Conservation (phyloP, 495 filamentous ascomycete species). For the Annulohypoxylon maeteangense region DNA sequence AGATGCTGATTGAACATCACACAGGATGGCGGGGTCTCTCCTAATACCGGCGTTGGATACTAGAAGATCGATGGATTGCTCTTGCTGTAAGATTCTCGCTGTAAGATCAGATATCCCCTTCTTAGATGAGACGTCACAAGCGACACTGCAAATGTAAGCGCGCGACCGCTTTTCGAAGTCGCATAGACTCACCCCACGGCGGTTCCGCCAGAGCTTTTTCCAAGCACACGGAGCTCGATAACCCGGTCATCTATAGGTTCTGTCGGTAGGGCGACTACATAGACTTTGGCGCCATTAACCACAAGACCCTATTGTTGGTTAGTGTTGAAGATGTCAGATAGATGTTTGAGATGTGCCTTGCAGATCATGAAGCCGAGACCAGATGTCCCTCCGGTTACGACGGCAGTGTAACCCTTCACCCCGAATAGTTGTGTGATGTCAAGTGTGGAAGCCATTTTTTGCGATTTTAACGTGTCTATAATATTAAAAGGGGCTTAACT, state of each 20-base stretch:
- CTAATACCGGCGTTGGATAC: slow-evolving; percentile 1
- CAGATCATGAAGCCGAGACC: slow-evolving; percentile 59
- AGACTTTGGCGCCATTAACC: slow-evolving; percentile 57
- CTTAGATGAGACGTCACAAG: slow-evolving; percentile 56
- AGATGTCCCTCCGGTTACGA: slow-evolving; percentile 58
- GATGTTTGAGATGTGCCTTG: slow-evolving; percentile 40
- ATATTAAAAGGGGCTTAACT: no score
- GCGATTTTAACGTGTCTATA: no score
- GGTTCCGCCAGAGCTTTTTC: slow-evolving; percentile 45
- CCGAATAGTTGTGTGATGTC: slow-evolving; percentile 40
- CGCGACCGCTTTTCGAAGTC: not conserved
- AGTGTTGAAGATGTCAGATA: not conserved
- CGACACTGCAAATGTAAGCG: slow-evolving; percentile 40
- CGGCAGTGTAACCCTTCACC: slow-evolving; percentile 54
- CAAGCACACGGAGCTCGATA: slow-evolving; percentile 48
- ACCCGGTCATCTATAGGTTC: slow-evolving; percentile 52
- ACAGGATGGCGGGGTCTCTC: slow-evolving; percentile 21
- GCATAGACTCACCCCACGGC: slow-evolving; percentile 48
- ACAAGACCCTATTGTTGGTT: slow-evolving; percentile 50
- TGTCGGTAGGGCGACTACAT: slow-evolving; percentile 50
- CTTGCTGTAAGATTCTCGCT: slow-evolving; percentile 36
- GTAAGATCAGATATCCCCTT: slow-evolving; percentile 47
- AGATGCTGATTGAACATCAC: slow-evolving; percentile 53
- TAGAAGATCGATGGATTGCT: slow-evolving; percentile 23
- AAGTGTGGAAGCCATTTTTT: slow-evolving; percentile 43